Percentiles rank a stretch among this genome's conserved stretches.
These are phyloP conservation scores for Boletus mariae DNA, from an alignment of 1,284 basidiomycete species.

Conservation along the genomic window DNA sequence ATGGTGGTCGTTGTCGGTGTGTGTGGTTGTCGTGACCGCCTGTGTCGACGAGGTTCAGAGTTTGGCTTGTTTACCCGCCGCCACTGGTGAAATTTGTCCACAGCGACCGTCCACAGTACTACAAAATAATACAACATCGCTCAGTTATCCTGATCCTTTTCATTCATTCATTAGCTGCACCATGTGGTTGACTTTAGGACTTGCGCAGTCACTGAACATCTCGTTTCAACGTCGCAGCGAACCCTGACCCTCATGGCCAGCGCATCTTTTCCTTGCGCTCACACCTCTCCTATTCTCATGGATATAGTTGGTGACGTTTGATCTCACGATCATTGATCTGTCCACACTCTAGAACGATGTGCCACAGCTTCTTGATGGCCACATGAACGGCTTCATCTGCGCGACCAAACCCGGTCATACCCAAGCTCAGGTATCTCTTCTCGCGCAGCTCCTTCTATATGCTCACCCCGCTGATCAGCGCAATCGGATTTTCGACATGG, in stretches of 20 bases:
- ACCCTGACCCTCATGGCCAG: not conserved
- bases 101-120: conserved; percentile 4
- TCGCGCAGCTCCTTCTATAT: not conserved
- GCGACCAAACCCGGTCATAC: conserved; percentile 57
- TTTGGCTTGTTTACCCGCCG: conserved; percentile 30
- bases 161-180: not conserved
- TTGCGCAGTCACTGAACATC: not conserved
- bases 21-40: conserved; percentile 19
- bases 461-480: conserved; percentile 31
- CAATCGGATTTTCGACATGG: conserved; percentile 57
- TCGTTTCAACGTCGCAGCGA: too few relatives aligned
- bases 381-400: conserved; percentile 45
- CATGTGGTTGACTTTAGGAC: not conserved
- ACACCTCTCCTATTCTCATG: conserved; percentile 6
- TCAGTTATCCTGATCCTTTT: conserved; percentile 1
- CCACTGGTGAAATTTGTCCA: conserved; percentile 20
- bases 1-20: conserved; percentile 12
- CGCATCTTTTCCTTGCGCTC: not conserved
- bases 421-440: conserved; percentile 40
- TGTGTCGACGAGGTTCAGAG: conserved; percentile 20
- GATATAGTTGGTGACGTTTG: conserved; percentile 11
- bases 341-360: conserved; percentile 21
- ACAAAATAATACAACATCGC: conserved; percentile 3
- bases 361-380: conserved; percentile 44
- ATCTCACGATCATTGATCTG: conserved; percentile 57